A percentile compares a stretch with the other conserved stretches of the same genome.
Evolutionary conservation across 192 early-diverging fungal species (phyloP).

Genomic region (Phlyctochytrium arcticum): DNA sequence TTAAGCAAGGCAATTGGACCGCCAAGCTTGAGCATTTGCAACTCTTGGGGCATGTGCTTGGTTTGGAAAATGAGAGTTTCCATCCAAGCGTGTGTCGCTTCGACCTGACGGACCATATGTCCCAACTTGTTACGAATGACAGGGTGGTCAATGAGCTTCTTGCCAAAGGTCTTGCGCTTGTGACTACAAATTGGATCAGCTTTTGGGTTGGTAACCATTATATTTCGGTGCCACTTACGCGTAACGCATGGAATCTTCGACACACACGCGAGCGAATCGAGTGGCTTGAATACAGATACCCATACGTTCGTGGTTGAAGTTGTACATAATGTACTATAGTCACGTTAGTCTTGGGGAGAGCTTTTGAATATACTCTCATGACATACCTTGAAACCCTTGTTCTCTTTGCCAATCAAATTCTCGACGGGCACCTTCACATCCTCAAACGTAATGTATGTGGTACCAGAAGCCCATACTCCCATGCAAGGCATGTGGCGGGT

Average conservation of each 20-base stretch:
- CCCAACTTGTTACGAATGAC: slow-evolving; percentile 58
- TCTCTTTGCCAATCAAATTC: slow-evolving; percentile 80
- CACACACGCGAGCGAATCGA: slow-evolving; percentile 82
- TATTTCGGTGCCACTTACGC: slow-evolving; percentile 34
- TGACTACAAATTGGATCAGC: slow-evolving; percentile 23
- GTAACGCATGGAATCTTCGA: slow-evolving; percentile 78
- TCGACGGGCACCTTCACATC: slow-evolving; percentile 83
- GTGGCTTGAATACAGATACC: slow-evolving; percentile 81
- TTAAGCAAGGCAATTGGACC: slow-evolving; percentile 84
- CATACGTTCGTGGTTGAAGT: slow-evolving; percentile 79
- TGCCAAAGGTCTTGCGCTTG: slow-evolving; percentile 84
- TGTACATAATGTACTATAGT: slow-evolving; percentile 54
- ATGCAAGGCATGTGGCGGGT: slow-evolving; percentile 80
- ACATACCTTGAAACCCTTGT: slow-evolving; percentile 72
- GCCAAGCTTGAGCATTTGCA: slow-evolving; percentile 72
- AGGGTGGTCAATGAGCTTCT: slow-evolving; percentile 78
- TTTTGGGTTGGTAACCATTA: not conserved
- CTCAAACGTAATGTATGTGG: slow-evolving; percentile 74
- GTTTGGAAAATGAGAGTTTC: slow-evolving; percentile 74
- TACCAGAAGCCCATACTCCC: slow-evolving; percentile 79
- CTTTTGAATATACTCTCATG: not conserved
- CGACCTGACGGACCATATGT: slow-evolving; percentile 79
- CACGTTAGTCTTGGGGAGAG: slow-evolving; percentile 2
- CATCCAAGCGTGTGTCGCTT: slow-evolving; percentile 83
- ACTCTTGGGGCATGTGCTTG: slow-evolving; percentile 55